A percentile compares a stretch with the other conserved stretches of the same genome.
These are phyloP conservation scores for Cyclocybe aegerita DNA, from an alignment of 768 basidiomycete genomes.

Conservation along the genomic window DNA sequence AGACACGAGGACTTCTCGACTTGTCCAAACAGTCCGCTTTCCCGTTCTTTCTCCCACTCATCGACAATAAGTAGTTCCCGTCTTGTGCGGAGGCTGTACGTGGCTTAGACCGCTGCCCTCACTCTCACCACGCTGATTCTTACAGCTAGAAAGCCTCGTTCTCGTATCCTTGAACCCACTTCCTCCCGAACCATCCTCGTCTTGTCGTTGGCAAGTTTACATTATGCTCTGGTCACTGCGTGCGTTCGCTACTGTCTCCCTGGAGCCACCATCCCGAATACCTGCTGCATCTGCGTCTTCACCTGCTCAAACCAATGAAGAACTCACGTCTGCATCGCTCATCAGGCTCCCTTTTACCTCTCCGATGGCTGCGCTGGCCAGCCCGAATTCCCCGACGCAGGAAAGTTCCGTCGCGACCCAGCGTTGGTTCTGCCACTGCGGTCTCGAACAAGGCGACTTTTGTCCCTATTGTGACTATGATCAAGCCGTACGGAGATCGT, in stretches of 20 bases:
- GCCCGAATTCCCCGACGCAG: background rate
- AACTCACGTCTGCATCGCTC: too few relatives aligned
- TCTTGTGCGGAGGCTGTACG: background rate
- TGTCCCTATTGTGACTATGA: constrained; percentile 25
- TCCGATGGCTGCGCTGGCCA: too few relatives aligned
- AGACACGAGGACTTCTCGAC: too few relatives aligned
- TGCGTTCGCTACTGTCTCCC: constrained; percentile 14
- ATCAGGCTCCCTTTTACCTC: too few relatives aligned
- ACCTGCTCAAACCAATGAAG: background rate
- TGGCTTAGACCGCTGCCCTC: background rate
- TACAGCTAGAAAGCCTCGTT: background rate
- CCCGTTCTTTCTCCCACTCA: too few relatives aligned
- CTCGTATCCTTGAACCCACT: background rate
- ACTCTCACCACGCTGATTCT: background rate
- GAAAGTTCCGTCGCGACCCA: background rate
- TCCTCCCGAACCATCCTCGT: background rate
- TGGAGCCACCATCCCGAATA: background rate
- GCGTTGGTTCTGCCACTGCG: constrained; percentile 12
- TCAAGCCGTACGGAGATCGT: constrained; percentile 3
- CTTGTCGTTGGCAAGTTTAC: background rate
- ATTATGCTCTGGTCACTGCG: constrained; percentile 17
- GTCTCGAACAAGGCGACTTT: constrained; percentile 13
- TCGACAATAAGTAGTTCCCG: too few relatives aligned
- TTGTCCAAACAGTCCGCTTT: too few relatives aligned
- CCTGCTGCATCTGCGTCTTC: too few relatives aligned